Percentiles rank a stretch among this genome's conserved stretches.
phyloP scores from a whole-genome alignment of 306 rosid genomes.

The Vigna mungo region DNA sequence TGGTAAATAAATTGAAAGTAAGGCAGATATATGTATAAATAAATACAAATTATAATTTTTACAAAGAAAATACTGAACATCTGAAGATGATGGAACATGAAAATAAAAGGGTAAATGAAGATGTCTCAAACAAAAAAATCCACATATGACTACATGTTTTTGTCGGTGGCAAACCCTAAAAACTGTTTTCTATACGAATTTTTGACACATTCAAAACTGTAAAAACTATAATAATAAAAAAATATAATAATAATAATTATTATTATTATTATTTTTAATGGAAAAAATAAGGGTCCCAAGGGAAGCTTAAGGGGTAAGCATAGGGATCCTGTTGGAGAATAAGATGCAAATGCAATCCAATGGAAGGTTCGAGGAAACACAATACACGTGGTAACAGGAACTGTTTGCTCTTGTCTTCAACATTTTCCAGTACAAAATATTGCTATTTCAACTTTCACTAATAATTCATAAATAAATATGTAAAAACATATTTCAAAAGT shows the following conservation, averaged over 20 bases:
- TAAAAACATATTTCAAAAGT: no score
- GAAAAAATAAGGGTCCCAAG: neutral
- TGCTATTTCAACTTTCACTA: no score
- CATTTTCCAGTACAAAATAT: neutral
- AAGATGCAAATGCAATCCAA: neutral
- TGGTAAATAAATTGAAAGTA: no score
- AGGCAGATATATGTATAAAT: no score
- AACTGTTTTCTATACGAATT: neutral
- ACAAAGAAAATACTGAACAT: neutral
- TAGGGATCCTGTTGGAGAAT: neutral
- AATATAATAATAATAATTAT: no score
- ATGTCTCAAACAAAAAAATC: neutral
- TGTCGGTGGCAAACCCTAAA: constrained; percentile 1
- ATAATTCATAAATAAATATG: no score
- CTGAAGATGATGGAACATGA: neutral
- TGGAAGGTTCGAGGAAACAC: neutral
- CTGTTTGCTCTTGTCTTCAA: neutral
- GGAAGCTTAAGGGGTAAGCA: neutral
- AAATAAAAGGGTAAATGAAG: neutral
- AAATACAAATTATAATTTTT: neutral
- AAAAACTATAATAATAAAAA: no score
- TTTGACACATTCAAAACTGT: no score
- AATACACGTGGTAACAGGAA: neutral
- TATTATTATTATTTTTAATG: no score
- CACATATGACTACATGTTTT: constrained; percentile 1